Evolutionary conservation across 108 stramenopile genomes (phyloP).

Genomic region (Stephanodiscus triporus): DNA sequence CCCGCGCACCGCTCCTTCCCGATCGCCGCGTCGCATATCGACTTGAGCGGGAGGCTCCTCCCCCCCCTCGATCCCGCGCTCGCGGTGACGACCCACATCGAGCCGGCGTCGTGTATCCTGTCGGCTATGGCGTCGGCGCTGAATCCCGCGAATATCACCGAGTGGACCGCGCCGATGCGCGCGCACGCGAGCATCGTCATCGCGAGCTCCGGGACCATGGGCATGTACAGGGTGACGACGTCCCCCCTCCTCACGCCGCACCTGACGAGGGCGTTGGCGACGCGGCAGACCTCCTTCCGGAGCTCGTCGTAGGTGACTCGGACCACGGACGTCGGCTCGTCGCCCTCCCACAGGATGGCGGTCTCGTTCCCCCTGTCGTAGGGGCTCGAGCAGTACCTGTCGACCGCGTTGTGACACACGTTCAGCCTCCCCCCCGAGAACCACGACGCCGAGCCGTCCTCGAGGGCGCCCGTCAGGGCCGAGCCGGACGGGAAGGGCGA

Average conservation of each 20-base stretch:
- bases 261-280: slow-evolving; percentile 90
- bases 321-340: slow-evolving; percentile 61
- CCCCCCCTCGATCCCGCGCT: slow-evolving; percentile 64
- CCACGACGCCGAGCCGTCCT: slow-evolving; percentile 72
- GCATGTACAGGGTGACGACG: slow-evolving; percentile 98
- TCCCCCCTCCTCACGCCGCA: slow-evolving; percentile 89
- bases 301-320: slow-evolving; percentile 74
- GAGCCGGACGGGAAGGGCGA: slow-evolving; percentile 51
- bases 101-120: slow-evolving; percentile 74
- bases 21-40: slow-evolving; percentile 74
- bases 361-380: slow-evolving; percentile 63
- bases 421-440: slow-evolving; percentile 88
- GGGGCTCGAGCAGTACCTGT: slow-evolving; percentile 65
- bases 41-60: slow-evolving; percentile 61
- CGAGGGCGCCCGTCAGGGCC: slow-evolving; percentile 55
- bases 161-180: slow-evolving; percentile 96
- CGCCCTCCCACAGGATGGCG: slow-evolving; percentile 89
- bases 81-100: slow-evolving; percentile 75
- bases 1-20: slow-evolving; percentile 41
- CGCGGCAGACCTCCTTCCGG: slow-evolving; percentile 57
- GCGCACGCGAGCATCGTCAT: slow-evolving; percentile 98
- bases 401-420: slow-evolving; percentile 86
- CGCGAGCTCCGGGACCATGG: slow-evolving; percentile 97
- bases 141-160: slow-evolving; percentile 95
- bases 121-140: slow-evolving; percentile 78